Evolutionary conservation across 768 basidiomycete species (phyloP), one percentile per base, ranked within the genome.

Genomic region (Pulveroboletus sp.): DNA sequence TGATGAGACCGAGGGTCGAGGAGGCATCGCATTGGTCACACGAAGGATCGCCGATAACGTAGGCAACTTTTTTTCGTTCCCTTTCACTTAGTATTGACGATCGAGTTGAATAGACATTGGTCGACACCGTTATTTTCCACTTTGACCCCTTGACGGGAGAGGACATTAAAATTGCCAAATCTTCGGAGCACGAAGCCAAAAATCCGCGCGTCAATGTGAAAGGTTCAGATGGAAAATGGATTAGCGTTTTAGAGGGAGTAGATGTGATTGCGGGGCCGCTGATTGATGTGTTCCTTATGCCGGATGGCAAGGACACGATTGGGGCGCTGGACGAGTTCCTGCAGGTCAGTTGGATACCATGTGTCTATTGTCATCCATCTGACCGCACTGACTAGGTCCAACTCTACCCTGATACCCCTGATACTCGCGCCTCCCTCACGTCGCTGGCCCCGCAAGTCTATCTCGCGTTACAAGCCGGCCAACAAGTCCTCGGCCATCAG

Each of bases 101-200:
- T 2, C 36, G 25, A 17, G n/a, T 19, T 23, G 32, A 43, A 29
- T 50, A 89, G 85, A 65, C 73, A 8, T 71, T 83, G 36, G 75
- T 81, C 8, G 85, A 87, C 51, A 90, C 87, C 0, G 85, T 89
- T 2, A 45, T 87, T 11, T 90, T 87, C 72, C 85, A 89, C 43
- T 69, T 93, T 27, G 77, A 91, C 53, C 84, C 87, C 1, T 57
- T 89, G n/a, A 91, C 85, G 0, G 90, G 90, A n/a, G 74, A 75
- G n/a, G 82, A 87, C 45, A 65, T 68, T 6, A 59, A 58, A 43
- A 69, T 62, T 12, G 45, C 52, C 35, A 69, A 21, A 9, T 41
- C 49, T 70, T 13, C 42, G n/a, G 42, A 24, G 2, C 23, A 10
- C 14, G 47, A 50, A 20, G 14, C 37, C 7, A 17, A 38, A 6